These are phyloP conservation scores for Cladorrhinum sp. DNA, from an alignment of 2,329 filamentous ascomycete species.

Conservation along the genomic window DNA sequence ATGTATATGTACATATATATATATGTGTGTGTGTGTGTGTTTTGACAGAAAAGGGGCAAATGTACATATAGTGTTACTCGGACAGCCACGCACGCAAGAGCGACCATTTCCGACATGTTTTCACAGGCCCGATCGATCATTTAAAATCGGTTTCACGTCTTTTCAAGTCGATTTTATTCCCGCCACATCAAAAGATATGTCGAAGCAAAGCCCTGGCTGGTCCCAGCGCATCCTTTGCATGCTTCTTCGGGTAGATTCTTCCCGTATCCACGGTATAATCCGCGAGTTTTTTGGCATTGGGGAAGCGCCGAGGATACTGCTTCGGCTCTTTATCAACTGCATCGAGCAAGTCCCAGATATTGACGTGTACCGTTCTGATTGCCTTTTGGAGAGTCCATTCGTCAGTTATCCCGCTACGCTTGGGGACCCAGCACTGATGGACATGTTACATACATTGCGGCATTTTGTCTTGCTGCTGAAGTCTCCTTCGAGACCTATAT, in stretches of 20 bases:
- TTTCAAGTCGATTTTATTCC: too few species aligned
- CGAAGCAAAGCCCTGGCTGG: constrained; percentile 40
- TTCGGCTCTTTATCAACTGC: constrained; percentile 27
- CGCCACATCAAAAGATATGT: constrained; percentile 9
- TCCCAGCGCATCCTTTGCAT: constrained; percentile 37
- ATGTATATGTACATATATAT: too few species aligned
- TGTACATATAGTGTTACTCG: too few species aligned
- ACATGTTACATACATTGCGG: constrained; percentile 37
- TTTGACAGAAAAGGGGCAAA: too few species aligned
- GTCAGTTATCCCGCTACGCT: too few species aligned
- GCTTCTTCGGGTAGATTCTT: constrained; percentile 46
- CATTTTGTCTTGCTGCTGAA: constrained; percentile 45
- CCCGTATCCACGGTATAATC: constrained; percentile 35
- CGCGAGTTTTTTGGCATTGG: constrained; percentile 32
- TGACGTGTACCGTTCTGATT: constrained; percentile 43
- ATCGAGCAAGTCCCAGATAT: constrained; percentile 48
- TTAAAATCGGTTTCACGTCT: too few species aligned
- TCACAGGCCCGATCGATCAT: too few species aligned
- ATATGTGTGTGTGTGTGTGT: too few species aligned
- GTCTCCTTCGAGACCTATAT: constrained; percentile 40
- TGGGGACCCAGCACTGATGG: background rate
- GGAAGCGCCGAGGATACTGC: constrained; percentile 34
- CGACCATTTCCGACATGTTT: too few species aligned
- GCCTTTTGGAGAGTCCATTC: constrained; percentile 39
- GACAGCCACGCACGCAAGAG: too few species aligned